A percentile compares a stretch with the other conserved stretches of the same genome.
Evolutionary conservation across 495 filamentous ascomycete genomes (phyloP).

Genomic region (Hypoxylon lenormandii): DNA sequence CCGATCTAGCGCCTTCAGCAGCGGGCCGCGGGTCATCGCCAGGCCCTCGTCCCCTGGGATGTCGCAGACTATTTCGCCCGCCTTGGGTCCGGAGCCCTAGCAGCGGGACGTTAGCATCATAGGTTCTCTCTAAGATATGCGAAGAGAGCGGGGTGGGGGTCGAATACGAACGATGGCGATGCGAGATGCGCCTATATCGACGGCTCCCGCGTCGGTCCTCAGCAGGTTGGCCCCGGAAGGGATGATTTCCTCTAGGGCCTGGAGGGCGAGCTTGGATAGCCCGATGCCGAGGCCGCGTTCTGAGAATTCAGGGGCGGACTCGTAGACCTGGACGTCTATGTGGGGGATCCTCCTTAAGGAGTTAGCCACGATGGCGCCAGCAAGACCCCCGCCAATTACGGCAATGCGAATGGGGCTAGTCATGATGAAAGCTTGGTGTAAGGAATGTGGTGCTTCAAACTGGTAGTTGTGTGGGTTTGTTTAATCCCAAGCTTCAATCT

Average conservation of each 20-base stretch:
- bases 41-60: neutral
- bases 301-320: slow-evolving; percentile 44
- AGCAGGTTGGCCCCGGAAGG: too few species aligned
- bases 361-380: slow-evolving; percentile 35
- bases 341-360: slow-evolving; percentile 30
- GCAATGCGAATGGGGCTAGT: too few species aligned
- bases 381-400: slow-evolving; percentile 42
- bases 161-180: neutral
- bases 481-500: too few species aligned
- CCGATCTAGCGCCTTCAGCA: neutral
- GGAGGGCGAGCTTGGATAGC: neutral
- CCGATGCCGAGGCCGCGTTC: slow-evolving; percentile 30
- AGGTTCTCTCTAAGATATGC: neutral
- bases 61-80: neutral
- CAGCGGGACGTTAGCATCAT: neutral
- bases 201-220: neutral
- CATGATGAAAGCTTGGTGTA: too few species aligned
- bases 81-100: slow-evolving; percentile 10
- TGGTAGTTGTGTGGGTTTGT: too few species aligned
- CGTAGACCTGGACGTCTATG: slow-evolving; percentile 42
- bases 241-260: too few species aligned
- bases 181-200: neutral
- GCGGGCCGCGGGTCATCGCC: neutral
- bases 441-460: too few species aligned
- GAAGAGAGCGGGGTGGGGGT: neutral